Percentiles rank a stretch among this genome's conserved stretches.
These are phyloP conservation scores for Lichtheimia hyalospora DNA, from an alignment of 371 early-diverging fungal species.

Conservation along the genomic window DNA sequence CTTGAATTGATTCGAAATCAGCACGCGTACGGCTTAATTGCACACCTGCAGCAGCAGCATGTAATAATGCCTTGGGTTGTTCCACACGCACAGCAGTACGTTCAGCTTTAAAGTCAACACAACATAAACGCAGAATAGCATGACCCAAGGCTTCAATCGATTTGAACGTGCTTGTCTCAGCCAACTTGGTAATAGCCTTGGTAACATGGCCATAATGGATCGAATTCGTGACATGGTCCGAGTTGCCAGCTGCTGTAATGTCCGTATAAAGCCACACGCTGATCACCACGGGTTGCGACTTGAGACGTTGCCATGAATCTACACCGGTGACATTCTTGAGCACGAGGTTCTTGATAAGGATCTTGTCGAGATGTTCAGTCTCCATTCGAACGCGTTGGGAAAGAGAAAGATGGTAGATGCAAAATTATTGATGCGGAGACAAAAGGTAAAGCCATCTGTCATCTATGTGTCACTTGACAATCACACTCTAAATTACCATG, in stretches of 20 bases:
- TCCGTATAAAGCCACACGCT: slow-evolving; percentile 73
- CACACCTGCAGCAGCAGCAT: slow-evolving; percentile 88
- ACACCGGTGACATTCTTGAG: slow-evolving; percentile 88
- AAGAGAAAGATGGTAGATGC: neutral
- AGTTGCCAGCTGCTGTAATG: slow-evolving; percentile 74
- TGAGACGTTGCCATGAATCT: slow-evolving; percentile 91
- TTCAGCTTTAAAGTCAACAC: slow-evolving; percentile 57
- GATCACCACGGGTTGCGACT: slow-evolving; percentile 85
- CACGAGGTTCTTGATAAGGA: slow-evolving; percentile 78
- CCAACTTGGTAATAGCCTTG: slow-evolving; percentile 74
- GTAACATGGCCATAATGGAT: slow-evolving; percentile 85
- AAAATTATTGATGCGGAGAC: too few species aligned
- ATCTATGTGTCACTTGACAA: too few species aligned
- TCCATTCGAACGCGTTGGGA: slow-evolving; percentile 3
- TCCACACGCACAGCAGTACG: slow-evolving; percentile 77
- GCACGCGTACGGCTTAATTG: slow-evolving; percentile 74
- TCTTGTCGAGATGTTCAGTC: slow-evolving; percentile 59
- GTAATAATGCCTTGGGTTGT: slow-evolving; percentile 90
- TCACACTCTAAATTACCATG: too few species aligned
- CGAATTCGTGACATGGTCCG: slow-evolving; percentile 75
- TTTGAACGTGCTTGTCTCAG: slow-evolving; percentile 69
- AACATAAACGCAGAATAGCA: slow-evolving; percentile 61
- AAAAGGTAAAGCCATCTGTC: too few species aligned
- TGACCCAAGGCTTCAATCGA: slow-evolving; percentile 77
- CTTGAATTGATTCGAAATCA: slow-evolving; percentile 26